Conservation (phyloP, 805 yeast genomes). For the Crinitomyces ghanaensis region DNA sequence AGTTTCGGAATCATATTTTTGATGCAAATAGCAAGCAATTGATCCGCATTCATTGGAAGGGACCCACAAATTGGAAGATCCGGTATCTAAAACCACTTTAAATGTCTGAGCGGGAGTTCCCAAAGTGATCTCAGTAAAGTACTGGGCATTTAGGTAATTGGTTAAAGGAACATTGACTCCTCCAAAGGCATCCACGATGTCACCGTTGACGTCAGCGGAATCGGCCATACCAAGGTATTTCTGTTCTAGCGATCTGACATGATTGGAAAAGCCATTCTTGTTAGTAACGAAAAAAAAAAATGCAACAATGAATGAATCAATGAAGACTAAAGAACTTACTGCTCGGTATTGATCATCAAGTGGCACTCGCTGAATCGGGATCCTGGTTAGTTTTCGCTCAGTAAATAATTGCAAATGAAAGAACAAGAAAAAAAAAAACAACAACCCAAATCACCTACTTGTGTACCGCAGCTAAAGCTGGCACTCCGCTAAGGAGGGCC, state of each 20-base stretch:
- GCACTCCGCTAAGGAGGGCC: constrained; percentile 10
- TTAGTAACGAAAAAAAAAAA: neutral
- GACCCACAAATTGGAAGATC: constrained; percentile 95
- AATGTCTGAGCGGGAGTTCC: constrained; percentile 93
- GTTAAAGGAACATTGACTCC: constrained; percentile 76
- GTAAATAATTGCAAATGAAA: too few species aligned
- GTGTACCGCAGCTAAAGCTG: constrained; percentile 23
- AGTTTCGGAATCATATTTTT: constrained; percentile 74
- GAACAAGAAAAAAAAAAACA: too few species aligned
- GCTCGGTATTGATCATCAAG: constrained; percentile 45
- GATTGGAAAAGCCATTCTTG: constrained; percentile 23
- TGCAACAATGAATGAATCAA: neutral
- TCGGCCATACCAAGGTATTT: constrained; percentile 35
- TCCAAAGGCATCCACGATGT: constrained; percentile 22
- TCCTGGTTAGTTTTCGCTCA: too few species aligned
- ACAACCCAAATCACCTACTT: constrained; percentile 17
- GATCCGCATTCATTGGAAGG: constrained; percentile 84
- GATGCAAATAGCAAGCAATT: constrained; percentile 88
- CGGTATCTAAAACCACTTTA: constrained; percentile 93
- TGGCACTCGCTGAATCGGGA: constrained; percentile 49
- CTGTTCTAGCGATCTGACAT: constrained; percentile 46
- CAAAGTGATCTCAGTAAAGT: constrained; percentile 77
- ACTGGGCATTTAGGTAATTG: constrained; percentile 92
- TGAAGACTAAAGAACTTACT: constrained; percentile 16
- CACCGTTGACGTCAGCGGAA: constrained; percentile 14